Evolutionary conservation across 305 asterid species (phyloP).

Genomic region (Ilex paraguariensis): DNA sequence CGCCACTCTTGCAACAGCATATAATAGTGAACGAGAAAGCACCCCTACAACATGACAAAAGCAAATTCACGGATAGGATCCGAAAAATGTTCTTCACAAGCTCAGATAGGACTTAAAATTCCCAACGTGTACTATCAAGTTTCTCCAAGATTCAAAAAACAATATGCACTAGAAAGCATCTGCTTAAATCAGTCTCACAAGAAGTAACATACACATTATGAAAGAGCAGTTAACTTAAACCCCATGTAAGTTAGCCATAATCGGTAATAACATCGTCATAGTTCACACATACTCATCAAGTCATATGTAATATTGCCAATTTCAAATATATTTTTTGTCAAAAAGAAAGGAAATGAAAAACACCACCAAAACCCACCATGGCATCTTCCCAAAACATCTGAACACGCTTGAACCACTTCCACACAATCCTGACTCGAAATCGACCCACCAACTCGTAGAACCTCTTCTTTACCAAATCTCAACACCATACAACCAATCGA

Average conservation of each 20-base stretch:
- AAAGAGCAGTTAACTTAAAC: too few species aligned
- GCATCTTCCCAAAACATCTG: constrained; percentile 35
- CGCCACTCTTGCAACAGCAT: constrained; percentile 47
- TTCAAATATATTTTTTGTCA: not conserved
- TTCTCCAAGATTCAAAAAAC: too few species aligned
- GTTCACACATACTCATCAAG: too few species aligned
- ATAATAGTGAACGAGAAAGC: constrained; percentile 45
- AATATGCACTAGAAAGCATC: too few species aligned
- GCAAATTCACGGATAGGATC: not conserved
- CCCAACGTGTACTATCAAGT: too few species aligned
- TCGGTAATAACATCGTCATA: not conserved
- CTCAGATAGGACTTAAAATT: too few species aligned
- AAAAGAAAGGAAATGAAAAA: not conserved
- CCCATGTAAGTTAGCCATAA: not conserved
- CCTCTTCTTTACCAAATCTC: constrained; percentile 27
- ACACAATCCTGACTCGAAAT: constrained; percentile 37
- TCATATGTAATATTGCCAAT: constrained; percentile 5
- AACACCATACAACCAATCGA: constrained; percentile 50
- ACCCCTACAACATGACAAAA: constrained; percentile 36
- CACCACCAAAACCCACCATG: constrained; percentile 29
- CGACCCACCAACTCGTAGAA: constrained; percentile 51
- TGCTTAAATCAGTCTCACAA: too few species aligned
- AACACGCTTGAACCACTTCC: constrained; percentile 40
- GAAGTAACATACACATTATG: too few species aligned
- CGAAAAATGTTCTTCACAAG: not conserved